phyloP scores from a whole-genome alignment of 75 land plant species.

The Larix kaempferi region DNA sequence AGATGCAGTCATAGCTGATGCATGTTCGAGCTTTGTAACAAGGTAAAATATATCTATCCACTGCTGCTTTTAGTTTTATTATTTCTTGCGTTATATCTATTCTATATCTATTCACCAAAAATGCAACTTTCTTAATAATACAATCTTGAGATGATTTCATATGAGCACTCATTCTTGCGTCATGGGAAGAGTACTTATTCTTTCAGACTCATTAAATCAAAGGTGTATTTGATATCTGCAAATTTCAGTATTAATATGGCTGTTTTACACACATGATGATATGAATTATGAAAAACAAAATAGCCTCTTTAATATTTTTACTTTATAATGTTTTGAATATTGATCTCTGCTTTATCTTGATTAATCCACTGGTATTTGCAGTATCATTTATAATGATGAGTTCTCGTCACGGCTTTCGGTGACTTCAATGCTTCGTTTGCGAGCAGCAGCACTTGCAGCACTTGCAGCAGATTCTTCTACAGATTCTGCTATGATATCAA shows the following conservation, averaged over 20 bases:
- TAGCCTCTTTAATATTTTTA: background rate
- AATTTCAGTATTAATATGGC: background rate
- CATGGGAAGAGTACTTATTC: background rate
- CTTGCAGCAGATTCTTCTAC: conserved; percentile 57
- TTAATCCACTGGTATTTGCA: conserved; percentile 35
- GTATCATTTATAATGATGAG: conserved; percentile 85
- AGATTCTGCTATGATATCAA: conserved; percentile 46
- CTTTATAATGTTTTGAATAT: background rate
- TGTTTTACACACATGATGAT: background rate
- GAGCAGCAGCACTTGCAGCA: conserved; percentile 67
- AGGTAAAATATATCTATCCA: conserved; percentile 37
- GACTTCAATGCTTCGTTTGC: conserved; percentile 71
- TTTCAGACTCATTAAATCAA: background rate
- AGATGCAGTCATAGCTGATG: conserved; percentile 71
- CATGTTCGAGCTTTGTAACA: conserved; percentile 85
- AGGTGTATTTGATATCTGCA: background rate
- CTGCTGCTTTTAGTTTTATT: conserved; percentile 1
- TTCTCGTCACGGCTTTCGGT: conserved; percentile 86
- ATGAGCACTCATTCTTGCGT: background rate
- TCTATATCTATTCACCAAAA: background rate
- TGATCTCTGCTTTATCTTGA: background rate
- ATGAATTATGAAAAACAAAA: background rate
- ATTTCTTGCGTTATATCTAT: background rate
- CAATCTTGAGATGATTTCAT: background rate
- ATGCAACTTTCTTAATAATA: background rate